Evolutionary conservation across 1,284 basidiomycete genomes (phyloP).

Genomic region (Ustilago sp.): DNA sequence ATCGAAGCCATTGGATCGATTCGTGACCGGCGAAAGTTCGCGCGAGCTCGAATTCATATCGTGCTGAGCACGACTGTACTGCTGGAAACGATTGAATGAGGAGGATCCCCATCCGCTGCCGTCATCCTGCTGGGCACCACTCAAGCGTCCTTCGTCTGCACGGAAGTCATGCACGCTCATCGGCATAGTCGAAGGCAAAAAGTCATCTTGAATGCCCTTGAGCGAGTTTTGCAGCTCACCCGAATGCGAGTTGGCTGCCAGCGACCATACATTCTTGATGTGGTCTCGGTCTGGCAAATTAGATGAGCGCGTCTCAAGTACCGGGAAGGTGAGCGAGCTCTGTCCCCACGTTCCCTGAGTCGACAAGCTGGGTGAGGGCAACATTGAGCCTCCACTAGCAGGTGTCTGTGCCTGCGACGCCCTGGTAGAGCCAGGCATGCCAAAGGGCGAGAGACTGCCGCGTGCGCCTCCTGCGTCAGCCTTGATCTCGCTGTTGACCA

Average conservation of each 20-base stretch:
- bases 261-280: constrained; percentile 64
- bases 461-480: constrained; percentile 23
- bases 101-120: constrained; percentile 24
- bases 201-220: constrained; percentile 59
- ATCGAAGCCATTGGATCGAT: constrained; percentile 41
- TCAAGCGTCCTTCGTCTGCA: constrained; percentile 25
- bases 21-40: constrained; percentile 39
- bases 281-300: constrained; percentile 50
- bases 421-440: constrained; percentile 31
- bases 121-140: constrained; percentile 15
- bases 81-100: constrained; percentile 37
- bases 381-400: constrained; percentile 42
- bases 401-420: constrained; percentile 46
- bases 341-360: constrained; percentile 58
- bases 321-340: constrained; percentile 58
- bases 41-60: constrained; percentile 26
- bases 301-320: constrained; percentile 42
- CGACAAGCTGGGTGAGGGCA: constrained; percentile 54
- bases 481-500: constrained; percentile 65
- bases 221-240: constrained; percentile 60
- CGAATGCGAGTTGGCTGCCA: constrained; percentile 46
- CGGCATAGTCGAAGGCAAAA: constrained; percentile 55
- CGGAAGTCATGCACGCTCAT: constrained; percentile 58
- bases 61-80: constrained; percentile 27
- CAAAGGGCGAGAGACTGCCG: constrained; percentile 38